Base-by-base conservation (phyloP, 495 filamentous ascomycete genomes). In the Cercophora sp. region DNA sequence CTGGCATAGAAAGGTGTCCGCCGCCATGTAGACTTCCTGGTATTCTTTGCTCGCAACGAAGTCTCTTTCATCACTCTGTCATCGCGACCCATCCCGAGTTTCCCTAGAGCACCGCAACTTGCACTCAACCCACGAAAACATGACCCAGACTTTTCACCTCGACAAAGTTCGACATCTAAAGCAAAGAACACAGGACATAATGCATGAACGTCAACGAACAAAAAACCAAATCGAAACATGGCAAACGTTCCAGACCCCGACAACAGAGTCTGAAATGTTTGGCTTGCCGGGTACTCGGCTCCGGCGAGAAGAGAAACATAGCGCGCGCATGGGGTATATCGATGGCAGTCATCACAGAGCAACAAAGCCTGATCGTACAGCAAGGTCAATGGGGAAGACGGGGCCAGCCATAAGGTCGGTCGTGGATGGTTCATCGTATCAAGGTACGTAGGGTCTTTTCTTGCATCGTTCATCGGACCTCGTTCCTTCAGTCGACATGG, bases 351-450 rank as follows among this genome's bases (percentile, higher is more conserved):
- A 31, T 27, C 44, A 51, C 55, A 52, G 48, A 52, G 55, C 55
- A 61, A 52, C 55, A 58, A 53, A 53, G 37, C 34, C 48, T 58
- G 55, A 61, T 61, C 58, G 55, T 61, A 61, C 55, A 61, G 42
- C 47, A 52, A 36, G 45, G 52, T 57, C 51, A 48, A 55, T 53
- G 15, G 34, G 44, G 16, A 25, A 26, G 20, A 16, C 25, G 19
- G 40, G 40, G 19, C 16, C 13, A 15, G 29, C 29, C 8, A 32
- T 32, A 6, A 32, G 13, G 19, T 24, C 40, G 19, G 40, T 43
- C 22, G 16, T 24, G 18, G 39, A 23, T 11, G 40, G 40, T 24
- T 43, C 22, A 23, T 24, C 10, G 40, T 29, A 22, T 25, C n/a
- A 25, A 39, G 15, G 26, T 48, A 35, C 32, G 29, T 20, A 6